Conservation (phyloP, 306 rosid species). For the Fragaria ananassa region DNA sequence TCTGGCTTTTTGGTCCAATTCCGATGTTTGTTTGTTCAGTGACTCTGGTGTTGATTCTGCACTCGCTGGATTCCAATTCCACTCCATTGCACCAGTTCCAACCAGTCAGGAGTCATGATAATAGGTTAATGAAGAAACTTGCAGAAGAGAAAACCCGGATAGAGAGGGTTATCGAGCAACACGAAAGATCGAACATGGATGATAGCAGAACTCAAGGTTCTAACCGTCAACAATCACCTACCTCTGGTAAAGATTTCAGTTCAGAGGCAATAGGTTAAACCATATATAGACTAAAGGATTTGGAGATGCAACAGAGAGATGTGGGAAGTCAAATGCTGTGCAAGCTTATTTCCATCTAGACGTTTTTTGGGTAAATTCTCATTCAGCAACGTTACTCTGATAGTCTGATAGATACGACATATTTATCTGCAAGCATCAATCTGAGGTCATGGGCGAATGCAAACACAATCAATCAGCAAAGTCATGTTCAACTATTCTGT, state of each 20-base stretch:
- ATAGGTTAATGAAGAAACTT: not conserved
- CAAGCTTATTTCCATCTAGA: not conserved
- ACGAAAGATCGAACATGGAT: not conserved
- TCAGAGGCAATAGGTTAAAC: constrained; percentile 7
- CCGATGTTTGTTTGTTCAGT: constrained; percentile 15
- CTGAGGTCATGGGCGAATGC: not conserved
- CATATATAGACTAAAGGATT: not conserved
- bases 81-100: constrained; percentile 12
- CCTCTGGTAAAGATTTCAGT: not conserved
- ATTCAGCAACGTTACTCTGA: too few relatives aligned
- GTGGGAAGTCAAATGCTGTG: not conserved
- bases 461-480: not conserved
- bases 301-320: not conserved
- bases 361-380: too few relatives aligned
- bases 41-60: not conserved
- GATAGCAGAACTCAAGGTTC: constrained; percentile 1
- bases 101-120: not conserved
- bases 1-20: constrained; percentile 17
- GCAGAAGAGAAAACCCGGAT: not conserved
- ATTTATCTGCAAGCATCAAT: too few relatives aligned
- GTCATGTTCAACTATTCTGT: not conserved
- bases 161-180: not conserved
- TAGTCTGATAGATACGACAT: too few relatives aligned
- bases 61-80: constrained; percentile 12
- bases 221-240: not conserved